Evolutionary conservation across 108 stramenopile species (phyloP).

Genomic region (Cyclotella sp.): DNA sequence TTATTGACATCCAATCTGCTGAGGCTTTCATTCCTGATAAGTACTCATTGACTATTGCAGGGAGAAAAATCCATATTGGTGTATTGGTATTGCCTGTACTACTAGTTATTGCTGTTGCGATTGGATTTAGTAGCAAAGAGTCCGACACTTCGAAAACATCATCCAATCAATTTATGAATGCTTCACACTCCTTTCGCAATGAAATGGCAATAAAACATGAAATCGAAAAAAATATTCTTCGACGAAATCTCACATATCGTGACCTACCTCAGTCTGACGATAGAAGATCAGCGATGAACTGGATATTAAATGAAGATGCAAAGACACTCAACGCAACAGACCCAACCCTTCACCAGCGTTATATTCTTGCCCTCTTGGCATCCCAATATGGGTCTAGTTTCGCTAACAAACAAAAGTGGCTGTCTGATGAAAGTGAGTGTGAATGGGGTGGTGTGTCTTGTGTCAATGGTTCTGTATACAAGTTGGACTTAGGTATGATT

Average conservation of each 20-base stretch:
- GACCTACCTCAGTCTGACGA: neutral
- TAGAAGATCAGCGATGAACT: slow-evolving; percentile 9
- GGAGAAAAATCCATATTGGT: too few relatives aligned
- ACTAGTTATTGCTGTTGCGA: too few relatives aligned
- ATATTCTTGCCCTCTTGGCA: too few relatives aligned
- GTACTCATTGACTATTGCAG: too few relatives aligned
- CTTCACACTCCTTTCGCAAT: too few relatives aligned
- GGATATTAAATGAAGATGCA: slow-evolving; percentile 16
- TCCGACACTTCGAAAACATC: too few relatives aligned
- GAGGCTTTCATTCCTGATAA: too few relatives aligned
- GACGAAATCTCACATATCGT: neutral
- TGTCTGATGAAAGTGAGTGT: slow-evolving; percentile 10
- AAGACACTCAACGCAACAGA: neutral
- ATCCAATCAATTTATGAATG: too few relatives aligned
- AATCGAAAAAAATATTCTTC: slow-evolving; percentile 1
- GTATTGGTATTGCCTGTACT: too few relatives aligned
- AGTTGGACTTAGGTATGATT: slow-evolving; percentile 1
- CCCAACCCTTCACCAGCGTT: neutral
- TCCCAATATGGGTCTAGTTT: too few relatives aligned
- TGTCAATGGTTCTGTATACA: neutral
- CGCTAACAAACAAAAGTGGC: neutral
- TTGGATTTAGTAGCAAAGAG: too few relatives aligned
- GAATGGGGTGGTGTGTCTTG: slow-evolving; percentile 18
- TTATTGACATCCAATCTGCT: too few relatives aligned
- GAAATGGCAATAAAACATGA: neutral